Conservation (phyloP, 2,329 filamentous ascomycete genomes). For the Myriosclerotinia duriaeana region DNA sequence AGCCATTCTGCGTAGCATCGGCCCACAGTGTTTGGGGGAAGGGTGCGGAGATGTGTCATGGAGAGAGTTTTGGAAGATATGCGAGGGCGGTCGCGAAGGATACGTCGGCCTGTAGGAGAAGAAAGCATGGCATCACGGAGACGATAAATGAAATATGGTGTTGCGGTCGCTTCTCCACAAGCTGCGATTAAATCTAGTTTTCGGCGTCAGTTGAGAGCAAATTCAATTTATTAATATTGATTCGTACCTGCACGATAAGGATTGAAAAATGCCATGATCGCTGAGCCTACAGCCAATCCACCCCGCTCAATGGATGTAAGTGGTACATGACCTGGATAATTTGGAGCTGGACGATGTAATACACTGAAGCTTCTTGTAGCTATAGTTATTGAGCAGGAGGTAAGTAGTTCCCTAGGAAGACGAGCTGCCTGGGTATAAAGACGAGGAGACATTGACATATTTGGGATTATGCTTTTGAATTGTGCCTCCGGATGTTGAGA, state of each 20-base stretch:
- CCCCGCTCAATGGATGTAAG: constrained; percentile 75
- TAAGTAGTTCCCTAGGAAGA: constrained; percentile 35
- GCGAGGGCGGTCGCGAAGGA: constrained; percentile 84
- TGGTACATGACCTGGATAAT: constrained; percentile 72
- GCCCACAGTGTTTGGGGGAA: constrained; percentile 75
- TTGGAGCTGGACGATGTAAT: constrained; percentile 66
- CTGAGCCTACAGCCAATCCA: constrained; percentile 65
- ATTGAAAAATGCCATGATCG: constrained; percentile 64
- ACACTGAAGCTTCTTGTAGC: constrained; percentile 65
- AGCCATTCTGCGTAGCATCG: constrained; percentile 84
- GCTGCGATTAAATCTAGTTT: constrained; percentile 81
- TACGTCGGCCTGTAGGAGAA: constrained; percentile 79
- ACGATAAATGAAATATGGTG: constrained; percentile 90
- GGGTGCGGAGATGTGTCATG: constrained; percentile 63
- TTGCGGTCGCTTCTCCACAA: constrained; percentile 90
- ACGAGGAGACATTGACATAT: constrained; percentile 35
- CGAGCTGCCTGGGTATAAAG: constrained; percentile 25
- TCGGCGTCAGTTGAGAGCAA: constrained; percentile 13
- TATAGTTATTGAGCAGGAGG: constrained; percentile 33
- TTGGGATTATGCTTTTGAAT: neutral
- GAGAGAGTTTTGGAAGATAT: constrained; percentile 73
- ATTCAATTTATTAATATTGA: neutral
- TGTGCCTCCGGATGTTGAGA: neutral
- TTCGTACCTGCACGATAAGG: constrained; percentile 72
- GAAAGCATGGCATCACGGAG: constrained; percentile 90